phyloP scores from a whole-genome alignment of 148 eudicot genomes.

The Silene conica region DNA sequence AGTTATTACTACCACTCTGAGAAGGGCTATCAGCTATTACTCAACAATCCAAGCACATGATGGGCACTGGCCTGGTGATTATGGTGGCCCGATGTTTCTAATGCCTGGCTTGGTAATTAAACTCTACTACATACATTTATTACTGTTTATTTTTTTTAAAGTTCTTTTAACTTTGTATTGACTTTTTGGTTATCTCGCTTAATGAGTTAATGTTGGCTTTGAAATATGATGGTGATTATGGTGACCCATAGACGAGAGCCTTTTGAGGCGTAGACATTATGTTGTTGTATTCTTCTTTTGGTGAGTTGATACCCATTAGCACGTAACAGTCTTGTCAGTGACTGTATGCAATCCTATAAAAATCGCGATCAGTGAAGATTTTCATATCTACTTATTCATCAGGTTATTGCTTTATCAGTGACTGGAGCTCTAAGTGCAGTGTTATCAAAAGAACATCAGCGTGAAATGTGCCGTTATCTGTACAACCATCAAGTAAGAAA shows the following conservation, averaged over 20 bases:
- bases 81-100: conserved; percentile 95
- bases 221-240: too few species aligned
- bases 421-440: conserved; percentile 90
- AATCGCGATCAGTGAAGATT: conserved; percentile 12
- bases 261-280: not conserved
- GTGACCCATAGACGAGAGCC: not conserved
- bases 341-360: not conserved
- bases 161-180: not conserved
- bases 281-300: not conserved
- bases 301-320: not conserved
- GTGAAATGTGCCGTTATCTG: conserved; percentile 86
- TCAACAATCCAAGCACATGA: conserved; percentile 88
- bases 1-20: conserved; percentile 52
- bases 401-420: conserved; percentile 79
- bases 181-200: not conserved
- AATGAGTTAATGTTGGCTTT: too few species aligned
- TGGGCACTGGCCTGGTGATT: conserved; percentile 99
- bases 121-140: not conserved
- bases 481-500: conserved; percentile 89
- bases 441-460: conserved; percentile 72
- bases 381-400: conserved; percentile 24
- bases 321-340: not conserved
- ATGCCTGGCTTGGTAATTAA: conserved; percentile 80
- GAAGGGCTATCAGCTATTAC: conserved; percentile 73
- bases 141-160: not conserved